A percentile compares a stretch with the other conserved stretches of the same genome.
These are phyloP conservation scores for Heliocybe sulcata DNA, from an alignment of 1,284 basidiomycete species.

Conservation along the genomic window DNA sequence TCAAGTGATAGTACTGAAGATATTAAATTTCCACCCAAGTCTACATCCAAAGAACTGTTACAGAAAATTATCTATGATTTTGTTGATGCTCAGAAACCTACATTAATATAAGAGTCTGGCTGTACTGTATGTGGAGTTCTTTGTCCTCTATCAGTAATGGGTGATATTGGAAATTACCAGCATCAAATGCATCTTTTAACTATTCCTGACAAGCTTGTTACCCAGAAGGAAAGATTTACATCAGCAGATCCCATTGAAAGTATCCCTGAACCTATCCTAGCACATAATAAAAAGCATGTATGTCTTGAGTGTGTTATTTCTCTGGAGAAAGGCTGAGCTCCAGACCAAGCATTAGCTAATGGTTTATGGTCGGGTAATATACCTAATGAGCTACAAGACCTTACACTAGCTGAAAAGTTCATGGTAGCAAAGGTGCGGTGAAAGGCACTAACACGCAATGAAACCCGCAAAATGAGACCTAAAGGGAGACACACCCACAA, in stretches of 20 bases:
- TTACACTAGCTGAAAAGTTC: too few species aligned
- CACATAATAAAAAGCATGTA: too few species aligned
- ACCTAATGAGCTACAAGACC: slow-evolving; percentile 12
- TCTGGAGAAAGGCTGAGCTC: neutral
- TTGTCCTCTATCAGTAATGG: neutral
- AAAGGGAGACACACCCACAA: too few species aligned
- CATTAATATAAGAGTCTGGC: neutral
- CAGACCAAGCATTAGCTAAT: slow-evolving; percentile 13
- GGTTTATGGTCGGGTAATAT: slow-evolving; percentile 14
- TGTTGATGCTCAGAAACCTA: neutral
- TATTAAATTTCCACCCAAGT: neutral
- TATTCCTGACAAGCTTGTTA: neutral
- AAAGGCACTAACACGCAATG: too few species aligned
- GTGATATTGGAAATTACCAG: neutral
- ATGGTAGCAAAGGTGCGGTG: too few species aligned
- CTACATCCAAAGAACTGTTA: neutral
- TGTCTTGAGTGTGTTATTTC: neutral
- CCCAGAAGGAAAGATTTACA: neutral
- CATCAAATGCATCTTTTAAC: neutral
- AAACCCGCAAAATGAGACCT: too few species aligned
- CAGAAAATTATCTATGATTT: neutral
- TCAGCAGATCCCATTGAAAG: neutral
- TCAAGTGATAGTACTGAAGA: neutral
- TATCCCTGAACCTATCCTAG: neutral
- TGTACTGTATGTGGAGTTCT: neutral